These are phyloP conservation scores for Capsicum chinense DNA, from an alignment of 257 asterid genomes.

Conservation along the genomic window DNA sequence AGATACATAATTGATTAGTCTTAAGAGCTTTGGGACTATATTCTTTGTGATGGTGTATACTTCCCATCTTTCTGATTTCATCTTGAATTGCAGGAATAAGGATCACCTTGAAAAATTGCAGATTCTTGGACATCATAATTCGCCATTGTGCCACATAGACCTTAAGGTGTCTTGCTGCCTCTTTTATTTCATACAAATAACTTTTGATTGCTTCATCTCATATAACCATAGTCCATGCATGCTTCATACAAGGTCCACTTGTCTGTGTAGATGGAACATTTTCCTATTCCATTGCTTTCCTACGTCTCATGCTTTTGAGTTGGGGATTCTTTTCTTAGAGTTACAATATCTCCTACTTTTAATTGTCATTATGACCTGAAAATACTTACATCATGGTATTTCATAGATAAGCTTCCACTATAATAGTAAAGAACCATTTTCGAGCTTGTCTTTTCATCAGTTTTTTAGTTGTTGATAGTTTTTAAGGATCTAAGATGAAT, in stretches of 20 bases:
- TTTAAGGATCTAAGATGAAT: slow-evolving; percentile 9
- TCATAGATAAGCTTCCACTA: slow-evolving; percentile 15
- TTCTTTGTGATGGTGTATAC: background rate
- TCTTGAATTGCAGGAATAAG: slow-evolving; percentile 59
- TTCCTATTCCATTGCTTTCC: slow-evolving; percentile 10
- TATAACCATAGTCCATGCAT: slow-evolving; percentile 2
- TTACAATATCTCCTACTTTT: background rate
- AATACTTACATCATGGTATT: background rate
- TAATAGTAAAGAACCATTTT: background rate
- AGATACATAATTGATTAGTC: slow-evolving; percentile 1
- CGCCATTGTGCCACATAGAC: slow-evolving; percentile 69
- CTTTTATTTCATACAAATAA: background rate
- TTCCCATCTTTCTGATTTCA: slow-evolving; percentile 16
- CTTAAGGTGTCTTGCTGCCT: slow-evolving; percentile 65
- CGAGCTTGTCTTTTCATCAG: slow-evolving; percentile 1
- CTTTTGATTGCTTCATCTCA: background rate
- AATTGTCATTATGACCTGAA: background rate
- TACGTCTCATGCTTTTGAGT: background rate
- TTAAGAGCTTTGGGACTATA: background rate
- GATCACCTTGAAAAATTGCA: slow-evolving; percentile 71
- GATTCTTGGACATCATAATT: slow-evolving; percentile 72
- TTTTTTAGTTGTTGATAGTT: slow-evolving; percentile 17
- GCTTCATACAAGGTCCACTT: slow-evolving; percentile 7
- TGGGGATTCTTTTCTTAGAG: slow-evolving; percentile 6
- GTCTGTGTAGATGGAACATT: background rate